phyloP scores from a whole-genome alignment of 1,284 basidiomycete genomes.

The Marasmius oreades region DNA sequence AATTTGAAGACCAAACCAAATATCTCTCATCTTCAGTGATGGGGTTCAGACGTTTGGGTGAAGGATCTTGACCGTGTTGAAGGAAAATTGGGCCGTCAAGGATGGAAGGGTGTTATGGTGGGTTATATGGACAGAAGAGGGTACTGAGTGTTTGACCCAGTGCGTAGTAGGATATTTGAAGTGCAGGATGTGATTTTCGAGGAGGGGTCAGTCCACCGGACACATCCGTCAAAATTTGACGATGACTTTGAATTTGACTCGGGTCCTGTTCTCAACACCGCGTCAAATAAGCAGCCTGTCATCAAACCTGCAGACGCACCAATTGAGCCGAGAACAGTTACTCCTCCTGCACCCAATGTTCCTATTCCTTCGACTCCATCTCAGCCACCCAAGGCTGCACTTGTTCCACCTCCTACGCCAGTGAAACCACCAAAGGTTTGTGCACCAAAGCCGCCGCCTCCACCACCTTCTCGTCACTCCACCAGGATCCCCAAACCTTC shows the following conservation, averaged over 20 bases:
- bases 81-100: slow-evolving; percentile 13
- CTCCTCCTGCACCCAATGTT: too few relatives aligned
- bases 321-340: too few relatives aligned
- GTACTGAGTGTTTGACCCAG: slow-evolving; percentile 8
- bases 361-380: not conserved
- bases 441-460: too few relatives aligned
- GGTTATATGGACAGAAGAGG: slow-evolving; percentile 14
- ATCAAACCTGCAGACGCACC: too few relatives aligned
- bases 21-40: slow-evolving; percentile 7
- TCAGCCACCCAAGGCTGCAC: not conserved
- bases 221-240: not conserved
- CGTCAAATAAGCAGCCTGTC: too few relatives aligned
- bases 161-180: slow-evolving; percentile 2
- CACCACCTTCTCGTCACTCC: too few relatives aligned
- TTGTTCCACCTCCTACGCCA: not conserved
- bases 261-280: too few relatives aligned
- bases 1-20: not conserved
- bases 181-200: slow-evolving; percentile 4
- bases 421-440: not conserved
- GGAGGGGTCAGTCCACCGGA: not conserved
- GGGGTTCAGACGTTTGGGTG: slow-evolving; percentile 14
- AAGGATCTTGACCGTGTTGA: slow-evolving; percentile 11
- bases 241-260: too few relatives aligned
- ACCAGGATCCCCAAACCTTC: too few relatives aligned
- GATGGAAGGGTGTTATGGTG: slow-evolving; percentile 13